A percentile compares a stretch with the other conserved stretches of the same genome.
phyloP scores from a whole-genome alignment of 345 rosid species.

The Passiflora organensis region DNA sequence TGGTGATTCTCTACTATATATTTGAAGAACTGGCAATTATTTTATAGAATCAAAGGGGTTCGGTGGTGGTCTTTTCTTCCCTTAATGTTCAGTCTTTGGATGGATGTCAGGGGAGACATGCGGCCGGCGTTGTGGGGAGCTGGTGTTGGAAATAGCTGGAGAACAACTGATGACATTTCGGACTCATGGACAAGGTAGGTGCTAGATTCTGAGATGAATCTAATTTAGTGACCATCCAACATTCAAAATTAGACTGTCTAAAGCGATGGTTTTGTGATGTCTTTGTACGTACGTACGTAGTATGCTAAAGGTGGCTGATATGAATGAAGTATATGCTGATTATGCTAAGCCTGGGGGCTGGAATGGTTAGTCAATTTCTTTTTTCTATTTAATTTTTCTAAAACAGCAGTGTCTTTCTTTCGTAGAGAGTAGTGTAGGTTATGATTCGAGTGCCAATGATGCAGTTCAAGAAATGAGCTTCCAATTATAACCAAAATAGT shows the following conservation, averaged over 20 bases:
- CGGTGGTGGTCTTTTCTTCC: too few species aligned
- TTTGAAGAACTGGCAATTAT: too few species aligned
- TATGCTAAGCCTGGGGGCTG: conserved; percentile 3
- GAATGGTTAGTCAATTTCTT: neutral
- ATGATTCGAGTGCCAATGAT: too few species aligned
- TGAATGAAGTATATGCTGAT: neutral
- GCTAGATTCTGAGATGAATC: too few species aligned
- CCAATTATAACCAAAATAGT: too few species aligned
- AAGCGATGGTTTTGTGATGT: too few species aligned
- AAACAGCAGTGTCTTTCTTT: too few species aligned
- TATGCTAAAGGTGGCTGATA: neutral
- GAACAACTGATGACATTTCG: neutral
- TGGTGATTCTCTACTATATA: neutral
- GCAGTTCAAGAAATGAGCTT: too few species aligned
- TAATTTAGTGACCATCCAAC: too few species aligned
- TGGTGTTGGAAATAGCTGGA: neutral
- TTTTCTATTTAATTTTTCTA: too few species aligned
- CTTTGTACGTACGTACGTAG: neutral
- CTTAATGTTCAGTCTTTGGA: neutral
- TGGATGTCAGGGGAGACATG: neutral
- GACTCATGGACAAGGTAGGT: neutral
- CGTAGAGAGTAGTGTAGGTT: too few species aligned
- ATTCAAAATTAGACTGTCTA: too few species aligned
- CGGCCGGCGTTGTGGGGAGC: neutral
- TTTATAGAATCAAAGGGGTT: neutral